Evolutionary conservation across 2,329 filamentous ascomycete species (phyloP), one percentile per base, ranked within the genome.

Genomic region (Trichoderma sp.): DNA sequence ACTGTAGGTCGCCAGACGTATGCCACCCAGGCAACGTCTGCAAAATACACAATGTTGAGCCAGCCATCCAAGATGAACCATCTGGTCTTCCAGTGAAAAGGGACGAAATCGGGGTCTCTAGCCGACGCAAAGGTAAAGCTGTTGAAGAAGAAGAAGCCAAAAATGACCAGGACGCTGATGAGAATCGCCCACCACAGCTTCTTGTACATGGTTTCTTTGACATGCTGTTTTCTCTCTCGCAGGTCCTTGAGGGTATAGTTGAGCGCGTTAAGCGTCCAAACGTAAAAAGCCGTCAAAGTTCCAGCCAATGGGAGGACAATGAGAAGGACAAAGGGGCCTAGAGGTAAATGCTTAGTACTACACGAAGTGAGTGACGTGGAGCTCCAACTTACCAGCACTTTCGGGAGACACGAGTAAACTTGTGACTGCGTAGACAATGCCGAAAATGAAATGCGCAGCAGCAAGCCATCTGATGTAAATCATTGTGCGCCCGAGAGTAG

Each of bases 181-280:
- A 99, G 85, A 70, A 99, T 97, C 79, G 93, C 95, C 94, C 94
- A 99, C 94, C 96, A 99, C 16, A 99, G 88, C 80, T 96, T 97
- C 82, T 92, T 94, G 82, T 98, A 99, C 96, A 99, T 99, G 81
- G 88, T 81, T 59, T 94, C 93, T 79, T 99, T 99, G 75, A 91
- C 91, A 75, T 92, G 91, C 81, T 99, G 96, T 81, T 97, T 97
- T 73, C 96, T 91, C 76, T 97, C 93, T 68, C 92, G 87, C n/a
- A 99, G 87, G 76, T 98, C 95, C 81, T 97, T 98, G 83, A 98
- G 95, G 0, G 96, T 99, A 69, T 91, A 86, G 79, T 95, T 97
- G 69, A 99, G 87, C 27, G 94, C 96, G 83, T 97, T 98, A 72
- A 99, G 86, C 0, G 96, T 99, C 96, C 96, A 99, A 71, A 99